Conservation (phyloP, 1,284 basidiomycete genomes). For the Xerocomus nothofagi region DNA sequence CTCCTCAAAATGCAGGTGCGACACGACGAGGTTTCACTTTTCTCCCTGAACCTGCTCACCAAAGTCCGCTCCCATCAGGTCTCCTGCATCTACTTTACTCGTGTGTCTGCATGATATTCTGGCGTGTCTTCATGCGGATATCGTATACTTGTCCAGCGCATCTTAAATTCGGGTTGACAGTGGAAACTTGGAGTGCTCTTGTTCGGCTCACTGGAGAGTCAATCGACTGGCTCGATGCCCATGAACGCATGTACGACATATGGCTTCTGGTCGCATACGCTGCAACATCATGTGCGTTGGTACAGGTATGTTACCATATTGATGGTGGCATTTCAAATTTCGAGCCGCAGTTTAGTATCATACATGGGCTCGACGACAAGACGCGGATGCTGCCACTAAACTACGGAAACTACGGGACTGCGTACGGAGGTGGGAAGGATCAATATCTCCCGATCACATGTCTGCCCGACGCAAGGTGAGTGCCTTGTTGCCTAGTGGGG, state of each 20-base stretch:
- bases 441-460: constrained; percentile 84
- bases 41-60: constrained; percentile 5
- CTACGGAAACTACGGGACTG: constrained; percentile 81
- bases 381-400: constrained; percentile 70
- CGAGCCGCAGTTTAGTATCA: constrained; percentile 65
- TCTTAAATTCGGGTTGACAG: constrained; percentile 80
- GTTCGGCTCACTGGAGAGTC: constrained; percentile 73
- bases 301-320: constrained; percentile 65
- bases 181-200: constrained; percentile 77
- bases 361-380: constrained; percentile 84
- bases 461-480: constrained; percentile 82
- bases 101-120: constrained; percentile 89
- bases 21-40: constrained; percentile 9
- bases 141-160: constrained; percentile 85
- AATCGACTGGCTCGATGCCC: constrained; percentile 86
- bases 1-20: constrained; percentile 63
- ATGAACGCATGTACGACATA: constrained; percentile 83
- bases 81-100: constrained; percentile 83
- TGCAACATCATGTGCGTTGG: constrained; percentile 86
- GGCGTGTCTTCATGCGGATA: constrained; percentile 94
- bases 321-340: constrained; percentile 1
- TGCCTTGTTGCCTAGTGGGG: constrained; percentile 27
- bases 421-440: constrained; percentile 80
- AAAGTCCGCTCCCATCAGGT: constrained; percentile 44
- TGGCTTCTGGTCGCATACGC: constrained; percentile 87